Percentiles rank a stretch among this genome's conserved stretches.
These are phyloP conservation scores for Ascochyta viciae-villosae DNA, from an alignment of 2,329 filamentous ascomycete genomes.

Conservation along the genomic window DNA sequence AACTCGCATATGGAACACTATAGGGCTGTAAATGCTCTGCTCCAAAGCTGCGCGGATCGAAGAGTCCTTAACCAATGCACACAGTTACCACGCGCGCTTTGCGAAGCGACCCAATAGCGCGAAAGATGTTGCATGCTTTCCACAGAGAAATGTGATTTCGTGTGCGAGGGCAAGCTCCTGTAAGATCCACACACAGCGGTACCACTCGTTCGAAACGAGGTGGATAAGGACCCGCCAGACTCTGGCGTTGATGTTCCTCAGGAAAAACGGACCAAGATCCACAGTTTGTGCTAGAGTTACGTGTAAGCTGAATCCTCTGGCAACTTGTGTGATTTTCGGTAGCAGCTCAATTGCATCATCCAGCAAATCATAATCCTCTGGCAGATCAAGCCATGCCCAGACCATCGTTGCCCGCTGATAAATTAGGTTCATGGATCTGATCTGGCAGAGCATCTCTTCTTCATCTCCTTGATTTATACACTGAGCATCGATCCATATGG, in stretches of 20 bases:
- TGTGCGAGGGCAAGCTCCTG: constrained; percentile 10
- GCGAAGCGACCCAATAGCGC: too few relatives aligned
- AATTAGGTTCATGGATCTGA: constrained; percentile 16
- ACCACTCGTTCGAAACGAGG: constrained; percentile 11
- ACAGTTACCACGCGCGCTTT: too few relatives aligned
- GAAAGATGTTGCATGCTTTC: neutral
- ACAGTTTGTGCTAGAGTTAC: too few relatives aligned
- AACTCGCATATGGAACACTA: too few relatives aligned
- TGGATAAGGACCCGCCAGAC: neutral
- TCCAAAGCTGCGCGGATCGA: too few relatives aligned
- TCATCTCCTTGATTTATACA: constrained; percentile 24
- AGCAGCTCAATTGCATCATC: neutral
- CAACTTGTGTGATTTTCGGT: too few relatives aligned
- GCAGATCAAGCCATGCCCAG: constrained; percentile 14
- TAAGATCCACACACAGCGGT: constrained; percentile 4
- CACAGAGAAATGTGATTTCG: constrained; percentile 4
- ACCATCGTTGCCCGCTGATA: constrained; percentile 11
- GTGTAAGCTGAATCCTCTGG: too few relatives aligned
- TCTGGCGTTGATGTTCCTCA: neutral
- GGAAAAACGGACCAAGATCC: too few relatives aligned
- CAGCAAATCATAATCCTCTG: neutral
- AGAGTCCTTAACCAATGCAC: too few relatives aligned
- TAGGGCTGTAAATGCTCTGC: too few relatives aligned
- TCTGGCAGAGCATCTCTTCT: constrained; percentile 16
- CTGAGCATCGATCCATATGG: constrained; percentile 21